Base-by-base conservation (phyloP, 345 rosid species). In the Balakata baccata region DNA sequence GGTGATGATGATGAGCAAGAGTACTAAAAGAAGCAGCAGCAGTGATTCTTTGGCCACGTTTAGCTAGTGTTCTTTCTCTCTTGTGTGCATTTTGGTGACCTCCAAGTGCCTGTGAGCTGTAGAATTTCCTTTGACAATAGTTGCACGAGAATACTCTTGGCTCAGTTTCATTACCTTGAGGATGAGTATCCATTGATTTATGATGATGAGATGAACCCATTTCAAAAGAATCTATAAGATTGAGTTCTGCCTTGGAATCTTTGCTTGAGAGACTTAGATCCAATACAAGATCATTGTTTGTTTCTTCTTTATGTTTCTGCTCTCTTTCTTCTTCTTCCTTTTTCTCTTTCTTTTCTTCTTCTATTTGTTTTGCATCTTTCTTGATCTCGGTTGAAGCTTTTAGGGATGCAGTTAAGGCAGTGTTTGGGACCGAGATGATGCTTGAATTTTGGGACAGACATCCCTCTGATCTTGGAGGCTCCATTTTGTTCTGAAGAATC, bases 191-290 rank as follows among this genome's bases (percentile, higher is more conserved):
- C 34, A 29, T 29, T 29, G 34, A 29, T 29, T 73, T 77, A 43
- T 37, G 77, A 78, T 73, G 72, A 0, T 72, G 67, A 0, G 84
- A 63, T 8, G 82, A 64, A 11, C 47, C 52, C 43, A 45, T 39
- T 45, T 84, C 80, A 50, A 91, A 81, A 69, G 82, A 78, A 64
- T 77, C 75, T n/a, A 89, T 79, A 75, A 89, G 89, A 72, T 84
- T 82, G 73, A 86, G 87, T 66, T 86, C 87, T 29, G 78, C 64
- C 58, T 67, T 76, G n/a, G 81, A 83, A 20, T 80, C 82, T 58
- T 80, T 81, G 75, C 80, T 76, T 29, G 81, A 84, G 70, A 91
- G 87, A 70, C 85, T 84, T 63, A 91, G 92, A 78, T 89, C 94
- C 81, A 93, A 83, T 18, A 75, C 83, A 45, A 88, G 86, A 72